Evolutionary conservation across 2,329 filamentous ascomycete species (phyloP), one percentile per base, ranked within the genome.

Genomic region (Fusarium setosum): DNA sequence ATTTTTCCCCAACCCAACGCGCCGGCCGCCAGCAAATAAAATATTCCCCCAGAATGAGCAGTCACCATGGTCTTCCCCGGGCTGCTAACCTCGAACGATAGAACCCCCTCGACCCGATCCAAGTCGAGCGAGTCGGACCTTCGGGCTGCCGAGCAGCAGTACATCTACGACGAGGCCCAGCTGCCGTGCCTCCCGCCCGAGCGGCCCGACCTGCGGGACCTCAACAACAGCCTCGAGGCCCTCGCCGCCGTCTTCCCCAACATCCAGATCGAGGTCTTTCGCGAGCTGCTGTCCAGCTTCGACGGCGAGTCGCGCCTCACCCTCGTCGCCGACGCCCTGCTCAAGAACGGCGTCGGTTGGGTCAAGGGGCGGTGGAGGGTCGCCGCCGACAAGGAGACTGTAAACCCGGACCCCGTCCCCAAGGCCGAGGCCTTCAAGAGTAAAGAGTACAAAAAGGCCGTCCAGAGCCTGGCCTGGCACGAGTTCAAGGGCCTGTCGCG

Each of bases 231-330:
- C 69, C 86, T 96, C 64, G 86, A 87, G 61, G 87, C 85, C 12
- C 85, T 96, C 40, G 87, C 88, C 20, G 87, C 87, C 45, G 84
- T 94, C 9, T 96, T 96, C 67, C 92, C 92, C 24, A 88, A 94
- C 76, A 83, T 94, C n/a, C 90, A 93, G 76, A 83, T 92, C 60
- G 91, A 94, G 68, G 92, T 94, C 17, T 93, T 96, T 73, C 87
- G 92, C 41, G 92, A 95, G 80, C 92, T 96, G 86, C 86, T 96
- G 47, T 80, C 84, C 35, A 91, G 83, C 72, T 91, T 94, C 73
- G 90, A 90, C 71, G 88, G 90, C 70, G 91, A 94, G 76, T 95
- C 92, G 63, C 83, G 92, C 66, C 79, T 95, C 21, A 90, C 92
- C 40, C 84, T 96, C 47, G 90, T 94, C 24, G 92, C 92, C 12